Percentiles rank a stretch among this genome's conserved stretches.
phyloP scores from a whole-genome alignment of 2,329 filamentous ascomycete species.

The Fusarium sp. region DNA sequence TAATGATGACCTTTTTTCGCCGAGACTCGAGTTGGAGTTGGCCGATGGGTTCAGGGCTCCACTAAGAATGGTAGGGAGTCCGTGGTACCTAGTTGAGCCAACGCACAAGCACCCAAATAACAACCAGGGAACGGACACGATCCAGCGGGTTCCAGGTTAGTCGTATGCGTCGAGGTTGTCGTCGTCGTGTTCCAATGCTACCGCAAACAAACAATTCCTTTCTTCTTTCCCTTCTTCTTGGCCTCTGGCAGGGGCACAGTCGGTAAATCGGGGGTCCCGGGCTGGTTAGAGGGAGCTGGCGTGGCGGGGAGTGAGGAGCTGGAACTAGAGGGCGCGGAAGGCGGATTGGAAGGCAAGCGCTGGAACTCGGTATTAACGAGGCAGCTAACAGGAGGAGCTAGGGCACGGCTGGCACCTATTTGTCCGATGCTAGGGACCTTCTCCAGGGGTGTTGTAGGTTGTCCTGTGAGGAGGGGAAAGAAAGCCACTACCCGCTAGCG shows the following conservation, averaged over 20 bases:
- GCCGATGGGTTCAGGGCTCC: slow-evolving; percentile 29
- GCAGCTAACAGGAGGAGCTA: slow-evolving; percentile 18
- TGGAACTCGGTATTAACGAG: slow-evolving; percentile 31
- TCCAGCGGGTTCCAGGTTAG: slow-evolving; percentile 7
- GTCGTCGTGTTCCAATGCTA: slow-evolving; percentile 1
- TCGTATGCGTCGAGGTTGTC: background rate
- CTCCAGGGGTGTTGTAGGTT: slow-evolving; percentile 14
- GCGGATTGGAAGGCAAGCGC: slow-evolving; percentile 35
- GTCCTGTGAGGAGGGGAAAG: background rate
- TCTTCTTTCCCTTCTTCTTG: background rate
- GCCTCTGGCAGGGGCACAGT: slow-evolving; percentile 17
- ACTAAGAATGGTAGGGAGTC: slow-evolving; percentile 29
- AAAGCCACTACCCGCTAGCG: slow-evolving; percentile 38
- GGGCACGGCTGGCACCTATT: slow-evolving; percentile 25
- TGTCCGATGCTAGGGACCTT: slow-evolving; percentile 30
- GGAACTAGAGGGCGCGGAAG: slow-evolving; percentile 37
- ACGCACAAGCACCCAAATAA: slow-evolving; percentile 12
- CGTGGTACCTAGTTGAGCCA: slow-evolving; percentile 19
- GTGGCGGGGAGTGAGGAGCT: slow-evolving; percentile 19
- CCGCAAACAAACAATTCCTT: slow-evolving; percentile 8
- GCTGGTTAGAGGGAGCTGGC: slow-evolving; percentile 19
- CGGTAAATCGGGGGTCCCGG: slow-evolving; percentile 21
- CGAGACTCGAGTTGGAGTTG: slow-evolving; percentile 26
- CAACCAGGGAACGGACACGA: slow-evolving; percentile 1
- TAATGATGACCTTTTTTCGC: slow-evolving; percentile 29